Percentiles rank a stretch among this genome's conserved stretches.
Conservation (phyloP, 1,284 basidiomycete genomes). For the Rhodotorula glutinis region DNA sequence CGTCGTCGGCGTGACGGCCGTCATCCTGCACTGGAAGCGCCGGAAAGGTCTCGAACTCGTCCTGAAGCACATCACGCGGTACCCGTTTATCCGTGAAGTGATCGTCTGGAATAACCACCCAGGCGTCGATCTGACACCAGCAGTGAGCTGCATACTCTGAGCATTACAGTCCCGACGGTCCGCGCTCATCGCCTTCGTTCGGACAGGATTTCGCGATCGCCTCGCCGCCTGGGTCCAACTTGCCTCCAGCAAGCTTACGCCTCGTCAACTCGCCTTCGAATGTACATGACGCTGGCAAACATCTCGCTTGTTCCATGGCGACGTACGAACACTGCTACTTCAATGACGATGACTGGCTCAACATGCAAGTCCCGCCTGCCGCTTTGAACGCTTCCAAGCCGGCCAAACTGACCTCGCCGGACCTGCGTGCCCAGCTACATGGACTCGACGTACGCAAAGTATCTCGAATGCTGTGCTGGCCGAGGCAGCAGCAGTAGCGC, state of each 20-base stretch:
- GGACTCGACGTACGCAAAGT: conserved; percentile 39
- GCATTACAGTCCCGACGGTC: no score
- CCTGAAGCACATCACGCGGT: conserved; percentile 28
- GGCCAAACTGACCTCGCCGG: background rate
- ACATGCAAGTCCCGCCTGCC: conserved; percentile 4
- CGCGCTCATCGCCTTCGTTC: no score
- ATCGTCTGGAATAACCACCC: conserved; percentile 44
- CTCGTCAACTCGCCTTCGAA: conserved; percentile 42
- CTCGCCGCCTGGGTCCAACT: conserved; percentile 5
- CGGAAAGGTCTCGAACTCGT: conserved; percentile 32
- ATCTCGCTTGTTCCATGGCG: conserved; percentile 38
- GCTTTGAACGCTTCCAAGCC: no score
- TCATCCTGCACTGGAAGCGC: conserved; percentile 36
- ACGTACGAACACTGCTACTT: conserved; percentile 37
- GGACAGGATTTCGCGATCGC: conserved; percentile 27
- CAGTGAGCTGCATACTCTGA: no score
- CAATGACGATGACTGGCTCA: conserved; percentile 38
- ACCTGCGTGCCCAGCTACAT: conserved; percentile 15
- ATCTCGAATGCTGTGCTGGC: conserved; percentile 13
- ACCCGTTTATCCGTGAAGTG: conserved; percentile 42
- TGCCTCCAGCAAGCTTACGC: conserved; percentile 28
- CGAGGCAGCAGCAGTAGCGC: conserved; percentile 3
- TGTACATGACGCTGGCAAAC: conserved; percentile 35
- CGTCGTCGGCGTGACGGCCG: conserved; percentile 29
- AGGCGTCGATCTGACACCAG: conserved; percentile 13